Conservation (phyloP, 495 filamentous ascomycete genomes). For the Neurospora sp. region DNA sequence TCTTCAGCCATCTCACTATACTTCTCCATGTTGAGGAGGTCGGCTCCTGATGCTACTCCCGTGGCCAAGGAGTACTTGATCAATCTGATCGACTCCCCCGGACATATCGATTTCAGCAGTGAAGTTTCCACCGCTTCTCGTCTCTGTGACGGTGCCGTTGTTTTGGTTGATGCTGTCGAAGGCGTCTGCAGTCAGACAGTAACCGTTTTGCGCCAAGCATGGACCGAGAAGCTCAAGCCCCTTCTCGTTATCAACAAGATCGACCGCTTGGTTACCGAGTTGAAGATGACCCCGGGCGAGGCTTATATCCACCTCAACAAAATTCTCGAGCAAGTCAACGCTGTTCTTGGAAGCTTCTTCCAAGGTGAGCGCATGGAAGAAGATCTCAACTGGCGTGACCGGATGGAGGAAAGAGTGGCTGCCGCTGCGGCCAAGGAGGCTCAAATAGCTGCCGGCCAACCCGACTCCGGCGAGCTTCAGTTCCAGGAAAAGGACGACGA, state of each 20-base stretch:
- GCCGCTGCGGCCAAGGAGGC: slow-evolving; percentile 42
- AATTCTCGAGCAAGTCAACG: slow-evolving; percentile 90
- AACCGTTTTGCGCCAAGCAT: slow-evolving; percentile 88
- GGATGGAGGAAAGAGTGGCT: slow-evolving; percentile 75
- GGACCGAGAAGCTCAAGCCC: slow-evolving; percentile 92
- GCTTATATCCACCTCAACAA: slow-evolving; percentile 86
- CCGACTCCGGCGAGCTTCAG: slow-evolving; percentile 47
- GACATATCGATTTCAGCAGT: slow-evolving; percentile 97
- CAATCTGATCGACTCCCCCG: slow-evolving; percentile 96
- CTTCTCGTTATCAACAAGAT: slow-evolving; percentile 97
- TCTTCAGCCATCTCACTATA: slow-evolving; percentile 95
- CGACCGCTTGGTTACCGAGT: slow-evolving; percentile 83
- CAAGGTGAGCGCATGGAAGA: slow-evolving; percentile 99
- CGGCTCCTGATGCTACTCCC: slow-evolving; percentile 56
- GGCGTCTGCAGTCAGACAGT: slow-evolving; percentile 98
- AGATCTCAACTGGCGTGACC: slow-evolving; percentile 90
- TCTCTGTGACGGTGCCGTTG: slow-evolving; percentile 87
- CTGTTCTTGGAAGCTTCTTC: slow-evolving; percentile 94
- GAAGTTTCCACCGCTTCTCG: slow-evolving; percentile 95
- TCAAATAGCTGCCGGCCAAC: slow-evolving; percentile 36
- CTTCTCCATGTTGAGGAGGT: slow-evolving; percentile 75
- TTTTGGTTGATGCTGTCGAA: slow-evolving; percentile 96
- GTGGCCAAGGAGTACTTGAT: slow-evolving; percentile 82
- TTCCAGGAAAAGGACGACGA: slow-evolving; percentile 95
- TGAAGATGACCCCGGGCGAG: slow-evolving; percentile 83